These are phyloP conservation scores for Aspergillus fischeri DNA, from an alignment of 2,329 filamentous ascomycete species.

Conservation along the genomic window DNA sequence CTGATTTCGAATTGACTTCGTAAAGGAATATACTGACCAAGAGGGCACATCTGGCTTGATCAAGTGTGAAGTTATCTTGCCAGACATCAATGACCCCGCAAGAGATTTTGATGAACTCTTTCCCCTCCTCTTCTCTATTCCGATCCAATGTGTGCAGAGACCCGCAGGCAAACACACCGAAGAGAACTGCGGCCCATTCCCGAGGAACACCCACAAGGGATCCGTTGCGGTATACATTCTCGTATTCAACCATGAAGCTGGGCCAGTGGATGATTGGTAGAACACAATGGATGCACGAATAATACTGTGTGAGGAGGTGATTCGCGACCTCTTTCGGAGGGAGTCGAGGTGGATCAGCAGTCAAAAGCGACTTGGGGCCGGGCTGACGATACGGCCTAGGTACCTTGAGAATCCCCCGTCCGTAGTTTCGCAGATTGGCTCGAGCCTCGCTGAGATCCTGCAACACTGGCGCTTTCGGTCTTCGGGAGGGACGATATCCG, in stretches of 20 bases:
- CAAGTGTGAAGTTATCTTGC: slow-evolving; percentile 71
- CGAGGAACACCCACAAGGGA: slow-evolving; percentile 58
- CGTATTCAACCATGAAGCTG: slow-evolving; percentile 70
- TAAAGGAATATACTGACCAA: slow-evolving; percentile 74
- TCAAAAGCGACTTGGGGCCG: slow-evolving; percentile 47
- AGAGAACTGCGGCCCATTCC: slow-evolving; percentile 76
- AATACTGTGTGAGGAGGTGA: slow-evolving; percentile 70
- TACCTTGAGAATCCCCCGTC: slow-evolving; percentile 74
- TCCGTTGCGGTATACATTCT: slow-evolving; percentile 67
- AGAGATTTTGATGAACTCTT: slow-evolving; percentile 67
- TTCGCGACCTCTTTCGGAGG: slow-evolving; percentile 69
- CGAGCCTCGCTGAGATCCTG: slow-evolving; percentile 70
- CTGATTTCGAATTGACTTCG: slow-evolving; percentile 81
- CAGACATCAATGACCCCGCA: slow-evolving; percentile 72
- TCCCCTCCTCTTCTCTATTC: slow-evolving; percentile 55
- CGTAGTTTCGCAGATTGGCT: slow-evolving; percentile 66
- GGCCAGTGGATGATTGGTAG: slow-evolving; percentile 88
- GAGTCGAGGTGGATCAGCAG: slow-evolving; percentile 58
- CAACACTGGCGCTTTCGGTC: slow-evolving; percentile 57
- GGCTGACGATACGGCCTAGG: slow-evolving; percentile 64
- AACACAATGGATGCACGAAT: slow-evolving; percentile 69
- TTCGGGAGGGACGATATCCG: slow-evolving; percentile 61
- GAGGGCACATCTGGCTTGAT: slow-evolving; percentile 68
- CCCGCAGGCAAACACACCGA: slow-evolving; percentile 77
- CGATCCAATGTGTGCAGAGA: slow-evolving; percentile 64